Percentiles rank a stretch among this genome's conserved stretches.
These are phyloP conservation scores for Polymyxa betae DNA, from an alignment of 208 protist genomes.

Conservation along the genomic window DNA sequence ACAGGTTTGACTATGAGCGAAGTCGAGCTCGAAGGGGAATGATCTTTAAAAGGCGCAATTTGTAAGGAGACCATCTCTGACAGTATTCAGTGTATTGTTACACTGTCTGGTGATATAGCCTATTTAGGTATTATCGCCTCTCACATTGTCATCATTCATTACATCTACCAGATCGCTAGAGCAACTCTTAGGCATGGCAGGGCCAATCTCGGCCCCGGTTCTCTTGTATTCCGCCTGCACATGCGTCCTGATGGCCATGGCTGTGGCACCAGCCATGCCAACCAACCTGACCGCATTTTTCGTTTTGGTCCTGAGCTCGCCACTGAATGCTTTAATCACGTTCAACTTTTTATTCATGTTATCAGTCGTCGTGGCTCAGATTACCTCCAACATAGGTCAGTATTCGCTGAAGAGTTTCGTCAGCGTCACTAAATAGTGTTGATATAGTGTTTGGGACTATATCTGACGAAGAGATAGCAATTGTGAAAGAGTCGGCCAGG, in stretches of 20 bases:
- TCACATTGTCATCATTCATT: too few species aligned
- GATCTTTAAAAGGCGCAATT: too few species aligned
- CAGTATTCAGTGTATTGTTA: too few species aligned
- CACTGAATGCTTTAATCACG: neutral
- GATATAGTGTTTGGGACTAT: conserved; percentile 9
- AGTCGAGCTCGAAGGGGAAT: too few species aligned
- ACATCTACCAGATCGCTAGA: too few species aligned
- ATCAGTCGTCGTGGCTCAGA: neutral
- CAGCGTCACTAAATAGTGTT: neutral
- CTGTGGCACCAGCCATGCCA: neutral
- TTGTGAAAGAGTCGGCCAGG: neutral
- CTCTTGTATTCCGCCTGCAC: neutral
- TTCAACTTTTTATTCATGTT: conserved; percentile 51
- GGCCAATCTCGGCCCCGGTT: too few species aligned
- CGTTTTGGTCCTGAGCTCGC: neutral
- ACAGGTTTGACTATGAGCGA: too few species aligned
- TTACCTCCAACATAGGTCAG: neutral
- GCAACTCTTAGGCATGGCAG: too few species aligned
- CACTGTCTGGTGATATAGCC: too few species aligned
- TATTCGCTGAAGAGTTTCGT: neutral
- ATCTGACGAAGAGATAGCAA: neutral
- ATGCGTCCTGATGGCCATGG: neutral
- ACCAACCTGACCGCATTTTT: neutral
- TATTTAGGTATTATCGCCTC: too few species aligned
- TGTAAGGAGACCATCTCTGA: too few species aligned